A percentile compares a stretch with the other conserved stretches of the same genome.
phyloP scores from a whole-genome alignment of 768 basidiomycete genomes.

The Postia placenta region DNA sequence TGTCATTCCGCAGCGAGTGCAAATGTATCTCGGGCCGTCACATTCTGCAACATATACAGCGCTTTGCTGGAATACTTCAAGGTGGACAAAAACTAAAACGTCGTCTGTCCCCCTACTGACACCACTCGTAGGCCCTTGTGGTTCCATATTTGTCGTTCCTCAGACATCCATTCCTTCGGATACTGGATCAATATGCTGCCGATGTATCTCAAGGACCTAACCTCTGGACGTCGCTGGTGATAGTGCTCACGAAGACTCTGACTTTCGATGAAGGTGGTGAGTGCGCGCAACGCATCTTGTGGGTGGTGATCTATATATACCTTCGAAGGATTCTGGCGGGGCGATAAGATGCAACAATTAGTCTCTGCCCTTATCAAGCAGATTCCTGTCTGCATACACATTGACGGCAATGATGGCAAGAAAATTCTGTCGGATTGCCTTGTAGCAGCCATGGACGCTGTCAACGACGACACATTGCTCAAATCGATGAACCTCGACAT shows the following conservation, averaged over 20 bases:
- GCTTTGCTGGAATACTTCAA: conserved; percentile 84
- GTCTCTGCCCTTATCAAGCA: conserved; percentile 58
- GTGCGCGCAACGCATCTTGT: too few relatives aligned
- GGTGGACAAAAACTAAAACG: conserved; percentile 34
- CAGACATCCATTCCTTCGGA: conserved; percentile 57
- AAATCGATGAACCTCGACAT: conserved; percentile 79
- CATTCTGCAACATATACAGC: conserved; percentile 71
- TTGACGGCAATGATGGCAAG: conserved; percentile 33
- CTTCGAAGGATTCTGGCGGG: conserved; percentile 78
- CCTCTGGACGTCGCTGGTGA: conserved; percentile 61
- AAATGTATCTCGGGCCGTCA: conserved; percentile 58
- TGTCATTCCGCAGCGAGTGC: too few relatives aligned
- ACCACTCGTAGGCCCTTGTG: conserved; percentile 60
- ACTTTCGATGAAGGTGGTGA: conserved; percentile 75
- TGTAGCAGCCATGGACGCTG: conserved; percentile 46
- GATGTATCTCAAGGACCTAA: conserved; percentile 28
- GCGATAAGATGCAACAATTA: conserved; percentile 67
- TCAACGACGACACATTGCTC: conserved; percentile 52
- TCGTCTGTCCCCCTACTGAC: not conserved
- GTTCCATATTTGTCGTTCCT: conserved; percentile 86
- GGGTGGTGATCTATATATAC: too few relatives aligned
- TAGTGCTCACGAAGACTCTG: conserved; percentile 34
- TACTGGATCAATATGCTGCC: conserved; percentile 45
- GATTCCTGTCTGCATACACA: conserved; percentile 40
- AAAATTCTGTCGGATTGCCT: conserved; percentile 44